Percentiles rank a stretch among this genome's conserved stretches.
These are phyloP conservation scores for Tubosaeta sp. DNA, from an alignment of 768 basidiomycete genomes.

Conservation along the genomic window DNA sequence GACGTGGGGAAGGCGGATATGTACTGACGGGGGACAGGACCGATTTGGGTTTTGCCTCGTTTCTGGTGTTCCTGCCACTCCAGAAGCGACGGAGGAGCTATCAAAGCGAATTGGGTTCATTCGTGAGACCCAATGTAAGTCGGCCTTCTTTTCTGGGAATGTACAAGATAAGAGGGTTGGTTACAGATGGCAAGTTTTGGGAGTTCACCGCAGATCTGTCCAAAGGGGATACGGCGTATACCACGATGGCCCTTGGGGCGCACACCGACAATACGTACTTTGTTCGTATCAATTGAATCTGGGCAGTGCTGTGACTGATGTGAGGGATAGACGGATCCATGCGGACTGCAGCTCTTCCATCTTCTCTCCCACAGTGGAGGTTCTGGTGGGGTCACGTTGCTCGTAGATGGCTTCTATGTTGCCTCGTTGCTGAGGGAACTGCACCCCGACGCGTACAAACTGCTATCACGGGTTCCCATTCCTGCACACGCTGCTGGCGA, in stretches of 20 bases:
- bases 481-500: slow-evolving; percentile 91
- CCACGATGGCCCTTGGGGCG: slow-evolving; percentile 78
- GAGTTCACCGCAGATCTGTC: slow-evolving; percentile 91
- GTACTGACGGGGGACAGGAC: slow-evolving; percentile 46
- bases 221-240: slow-evolving; percentile 94
- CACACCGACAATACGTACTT: slow-evolving; percentile 75
- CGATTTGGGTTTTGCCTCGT: slow-evolving; percentile 88
- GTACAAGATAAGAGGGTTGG: slow-evolving; percentile 33
- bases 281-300: slow-evolving; percentile 15
- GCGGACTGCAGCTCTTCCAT: slow-evolving; percentile 95
- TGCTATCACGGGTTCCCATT: slow-evolving; percentile 64
- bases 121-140: slow-evolving; percentile 73
- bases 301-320: slow-evolving; percentile 11
- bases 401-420: slow-evolving; percentile 94
- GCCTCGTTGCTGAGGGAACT: slow-evolving; percentile 73
- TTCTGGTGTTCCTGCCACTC: slow-evolving; percentile 70
- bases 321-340: slow-evolving; percentile 73
- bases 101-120: slow-evolving; percentile 79
- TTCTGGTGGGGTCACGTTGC: slow-evolving; percentile 80
- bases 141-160: slow-evolving; percentile 1
- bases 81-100: slow-evolving; percentile 81
- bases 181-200: slow-evolving; percentile 90
- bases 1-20: not conserved
- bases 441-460: slow-evolving; percentile 64
- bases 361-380: slow-evolving; percentile 81